Conservation (phyloP, 2,329 filamentous ascomycete species). For the Sporothrix inflata region DNA sequence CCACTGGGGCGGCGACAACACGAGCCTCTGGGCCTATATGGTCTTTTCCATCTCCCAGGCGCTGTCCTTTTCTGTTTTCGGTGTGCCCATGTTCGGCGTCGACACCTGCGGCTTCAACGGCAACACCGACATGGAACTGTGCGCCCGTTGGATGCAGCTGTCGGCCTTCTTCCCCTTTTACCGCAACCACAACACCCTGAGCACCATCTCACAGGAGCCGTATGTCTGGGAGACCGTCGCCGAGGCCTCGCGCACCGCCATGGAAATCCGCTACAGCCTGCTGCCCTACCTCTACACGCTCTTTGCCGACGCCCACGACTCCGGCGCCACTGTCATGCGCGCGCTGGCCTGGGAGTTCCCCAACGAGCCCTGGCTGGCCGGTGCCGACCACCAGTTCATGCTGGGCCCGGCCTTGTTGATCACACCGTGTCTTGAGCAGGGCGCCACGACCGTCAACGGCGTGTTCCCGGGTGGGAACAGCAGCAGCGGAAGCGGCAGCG, state of each 20-base stretch:
- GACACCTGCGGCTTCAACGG: slow-evolving; percentile 79
- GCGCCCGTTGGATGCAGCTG: slow-evolving; percentile 74
- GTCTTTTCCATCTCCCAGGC: slow-evolving; percentile 61
- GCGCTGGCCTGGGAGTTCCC: slow-evolving; percentile 76
- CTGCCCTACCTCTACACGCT: slow-evolving; percentile 83
- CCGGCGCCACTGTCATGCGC: slow-evolving; percentile 67
- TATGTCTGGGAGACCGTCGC: slow-evolving; percentile 70
- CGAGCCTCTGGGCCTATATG: slow-evolving; percentile 61
- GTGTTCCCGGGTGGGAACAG: slow-evolving; percentile 53
- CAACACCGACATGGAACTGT: slow-evolving; percentile 69
- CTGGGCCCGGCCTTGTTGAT: slow-evolving; percentile 54
- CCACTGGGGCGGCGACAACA: slow-evolving; percentile 64
- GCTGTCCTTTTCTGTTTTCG: slow-evolving; percentile 66
- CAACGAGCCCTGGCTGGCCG: slow-evolving; percentile 49
- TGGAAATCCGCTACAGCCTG: slow-evolving; percentile 73
- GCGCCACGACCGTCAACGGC: slow-evolving; percentile 46
- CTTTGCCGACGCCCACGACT: slow-evolving; percentile 60
- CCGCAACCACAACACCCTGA: slow-evolving; percentile 64
- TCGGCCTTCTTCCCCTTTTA: slow-evolving; percentile 77
- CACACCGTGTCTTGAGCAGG: slow-evolving; percentile 52
- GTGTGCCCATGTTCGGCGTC: slow-evolving; percentile 68
- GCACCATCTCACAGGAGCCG: slow-evolving; percentile 63
- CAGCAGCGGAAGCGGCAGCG: slow-evolving; percentile 40
- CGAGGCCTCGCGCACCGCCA: slow-evolving; percentile 67
- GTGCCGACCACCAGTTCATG: slow-evolving; percentile 55